Conservation (phyloP, 495 filamentous ascomycete genomes). For the Rostrohypoxylon terebratum region DNA sequence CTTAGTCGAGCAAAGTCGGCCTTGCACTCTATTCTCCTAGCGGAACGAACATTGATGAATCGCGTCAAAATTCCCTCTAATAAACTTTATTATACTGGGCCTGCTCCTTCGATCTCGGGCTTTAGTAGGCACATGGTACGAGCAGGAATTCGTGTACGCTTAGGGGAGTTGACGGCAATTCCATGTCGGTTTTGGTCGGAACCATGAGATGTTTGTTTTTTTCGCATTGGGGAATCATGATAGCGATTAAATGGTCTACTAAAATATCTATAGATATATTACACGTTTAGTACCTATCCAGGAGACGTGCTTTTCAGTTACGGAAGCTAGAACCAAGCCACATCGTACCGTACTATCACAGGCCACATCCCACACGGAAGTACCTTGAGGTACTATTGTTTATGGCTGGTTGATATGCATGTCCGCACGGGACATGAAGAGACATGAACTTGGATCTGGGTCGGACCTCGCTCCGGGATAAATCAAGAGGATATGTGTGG, state of each 20-base stretch:
- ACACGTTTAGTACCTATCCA: background rate
- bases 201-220: constrained; percentile 23
- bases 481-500: constrained; percentile 2
- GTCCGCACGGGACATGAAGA: constrained; percentile 5
- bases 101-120: constrained; percentile 18
- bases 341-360: constrained; percentile 1
- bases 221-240: background rate
- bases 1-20: background rate
- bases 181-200: constrained; percentile 18
- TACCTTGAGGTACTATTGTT: background rate
- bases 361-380: background rate
- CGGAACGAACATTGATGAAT: background rate
- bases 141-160: constrained; percentile 3
- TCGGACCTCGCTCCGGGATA: constrained; percentile 16
- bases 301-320: background rate
- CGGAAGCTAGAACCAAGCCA: background rate
- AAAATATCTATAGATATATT: background rate
- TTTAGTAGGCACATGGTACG: constrained; percentile 21
- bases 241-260: constrained; percentile 10
- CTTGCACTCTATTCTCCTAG: background rate
- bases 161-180: background rate
- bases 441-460: background rate
- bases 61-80: background rate
- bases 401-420: constrained; percentile 8
- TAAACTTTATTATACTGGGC: constrained; percentile 26